Conservation (phyloP, 2,329 filamentous ascomycete species). For the Trichophyton verrucosum region DNA sequence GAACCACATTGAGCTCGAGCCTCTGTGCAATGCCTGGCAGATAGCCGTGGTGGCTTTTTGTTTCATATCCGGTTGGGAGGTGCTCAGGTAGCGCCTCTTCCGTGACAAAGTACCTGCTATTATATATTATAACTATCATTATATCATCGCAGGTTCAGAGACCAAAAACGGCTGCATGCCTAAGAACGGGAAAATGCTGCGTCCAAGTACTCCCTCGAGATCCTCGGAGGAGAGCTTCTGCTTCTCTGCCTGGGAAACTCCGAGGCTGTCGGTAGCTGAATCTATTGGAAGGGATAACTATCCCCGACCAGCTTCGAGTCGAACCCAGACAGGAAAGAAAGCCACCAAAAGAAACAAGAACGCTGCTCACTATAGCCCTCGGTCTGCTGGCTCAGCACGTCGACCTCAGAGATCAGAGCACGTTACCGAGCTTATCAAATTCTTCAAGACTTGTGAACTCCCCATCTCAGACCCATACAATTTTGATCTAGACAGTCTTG, state of each 20-base stretch:
- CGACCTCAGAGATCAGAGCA: slow-evolving; percentile 22
- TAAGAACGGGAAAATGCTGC: neutral
- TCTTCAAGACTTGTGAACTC: slow-evolving; percentile 23
- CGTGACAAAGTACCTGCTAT: neutral
- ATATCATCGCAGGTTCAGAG: neutral
- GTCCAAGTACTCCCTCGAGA: neutral
- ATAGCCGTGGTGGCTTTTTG: neutral
- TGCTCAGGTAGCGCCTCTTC: neutral
- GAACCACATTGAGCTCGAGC: slow-evolving; percentile 1
- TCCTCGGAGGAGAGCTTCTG: slow-evolving; percentile 6
- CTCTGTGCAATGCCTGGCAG: neutral
- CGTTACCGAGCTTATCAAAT: slow-evolving; percentile 25
- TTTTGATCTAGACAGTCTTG: neutral
- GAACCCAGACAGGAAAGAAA: neutral
- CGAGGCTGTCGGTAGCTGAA: slow-evolving; percentile 2
- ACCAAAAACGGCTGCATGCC: neutral
- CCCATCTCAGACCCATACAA: slow-evolving; percentile 10
- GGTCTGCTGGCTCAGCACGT: slow-evolving; percentile 23
- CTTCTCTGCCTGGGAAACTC: slow-evolving; percentile 6
- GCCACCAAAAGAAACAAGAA: slow-evolving; percentile 3
- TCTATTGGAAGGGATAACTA: neutral
- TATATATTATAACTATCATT: neutral
- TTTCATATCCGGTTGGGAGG: neutral
- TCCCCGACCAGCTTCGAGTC: neutral
- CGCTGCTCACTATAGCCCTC: slow-evolving; percentile 14